These are phyloP conservation scores for Crotalaria pallida DNA, from an alignment of 306 rosid species.

Conservation along the genomic window DNA sequence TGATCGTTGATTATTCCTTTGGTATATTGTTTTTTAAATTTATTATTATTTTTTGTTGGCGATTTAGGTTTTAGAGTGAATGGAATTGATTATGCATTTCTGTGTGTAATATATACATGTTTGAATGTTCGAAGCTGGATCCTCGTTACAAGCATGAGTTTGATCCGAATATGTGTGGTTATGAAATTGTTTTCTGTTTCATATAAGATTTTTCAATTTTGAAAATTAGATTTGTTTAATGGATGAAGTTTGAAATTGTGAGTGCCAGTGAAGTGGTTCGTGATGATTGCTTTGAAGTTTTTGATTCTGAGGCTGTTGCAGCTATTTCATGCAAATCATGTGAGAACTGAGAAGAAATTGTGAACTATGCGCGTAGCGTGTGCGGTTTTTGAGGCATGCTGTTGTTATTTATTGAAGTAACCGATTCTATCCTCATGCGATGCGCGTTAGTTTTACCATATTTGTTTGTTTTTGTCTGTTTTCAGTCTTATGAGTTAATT, in stretches of 20 bases:
- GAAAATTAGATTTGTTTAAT: not conserved
- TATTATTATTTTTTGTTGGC: not conserved
- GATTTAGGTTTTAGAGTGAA: not conserved
- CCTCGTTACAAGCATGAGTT: not conserved
- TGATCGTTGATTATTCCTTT: not conserved
- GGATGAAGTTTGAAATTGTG: not conserved
- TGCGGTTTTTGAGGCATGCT: not conserved
- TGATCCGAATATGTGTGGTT: not conserved
- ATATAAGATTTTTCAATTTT: not conserved
- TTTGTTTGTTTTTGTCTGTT: not conserved
- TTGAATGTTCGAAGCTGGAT: not conserved
- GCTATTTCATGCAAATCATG: not conserved
- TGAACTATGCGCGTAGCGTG: not conserved
- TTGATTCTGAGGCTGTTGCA: not conserved
- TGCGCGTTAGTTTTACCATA: not conserved
- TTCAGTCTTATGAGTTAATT: not conserved
- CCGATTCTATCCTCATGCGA: not conserved
- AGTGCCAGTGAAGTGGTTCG: not conserved
- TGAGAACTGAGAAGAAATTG: not conserved
- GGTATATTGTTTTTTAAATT: not conserved
- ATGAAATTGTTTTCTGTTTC: not conserved
- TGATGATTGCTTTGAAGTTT: not conserved
- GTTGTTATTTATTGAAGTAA: not conserved
- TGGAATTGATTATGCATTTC: slow-evolving; percentile 17
- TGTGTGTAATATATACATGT: not conserved